These are phyloP conservation scores for Capsicum pubescens DNA, from an alignment of 257 asterid genomes.

Conservation along the genomic window DNA sequence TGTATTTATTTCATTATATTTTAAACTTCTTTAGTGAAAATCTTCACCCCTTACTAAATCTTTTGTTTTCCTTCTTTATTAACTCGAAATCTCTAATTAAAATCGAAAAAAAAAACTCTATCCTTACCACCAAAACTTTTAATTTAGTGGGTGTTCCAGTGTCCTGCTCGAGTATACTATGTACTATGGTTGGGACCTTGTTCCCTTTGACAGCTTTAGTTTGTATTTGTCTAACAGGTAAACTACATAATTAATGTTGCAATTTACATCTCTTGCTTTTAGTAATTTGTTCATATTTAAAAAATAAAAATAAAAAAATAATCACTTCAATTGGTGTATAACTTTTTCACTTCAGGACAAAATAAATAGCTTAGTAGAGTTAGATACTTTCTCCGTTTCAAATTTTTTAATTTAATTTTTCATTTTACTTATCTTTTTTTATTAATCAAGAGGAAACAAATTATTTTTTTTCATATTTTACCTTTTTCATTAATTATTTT, in stretches of 20 bases:
- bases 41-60: not conserved
- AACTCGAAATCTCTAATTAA: not conserved
- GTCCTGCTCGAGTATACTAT: not conserved
- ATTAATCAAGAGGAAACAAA: no score
- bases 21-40: no score
- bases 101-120: no score
- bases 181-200: not conserved
- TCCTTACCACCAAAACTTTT: not conserved
- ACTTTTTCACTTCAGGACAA: no score
- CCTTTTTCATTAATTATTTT: no score
- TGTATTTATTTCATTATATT: no score
- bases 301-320: no score
- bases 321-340: no score
- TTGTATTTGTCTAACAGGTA: not conserved
- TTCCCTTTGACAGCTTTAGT: slow-evolving; percentile 8
- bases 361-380: not conserved
- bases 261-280: not conserved
- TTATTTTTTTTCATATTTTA: no score
- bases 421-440: no score
- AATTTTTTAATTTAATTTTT: no score
- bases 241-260: not conserved
- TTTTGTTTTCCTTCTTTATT: not conserved
- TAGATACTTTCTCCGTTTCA: not conserved
- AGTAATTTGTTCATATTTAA: not conserved
- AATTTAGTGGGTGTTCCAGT: not conserved